phyloP scores from a whole-genome alignment of 345 rosid genomes.

The Dipteronia dyeriana region DNA sequence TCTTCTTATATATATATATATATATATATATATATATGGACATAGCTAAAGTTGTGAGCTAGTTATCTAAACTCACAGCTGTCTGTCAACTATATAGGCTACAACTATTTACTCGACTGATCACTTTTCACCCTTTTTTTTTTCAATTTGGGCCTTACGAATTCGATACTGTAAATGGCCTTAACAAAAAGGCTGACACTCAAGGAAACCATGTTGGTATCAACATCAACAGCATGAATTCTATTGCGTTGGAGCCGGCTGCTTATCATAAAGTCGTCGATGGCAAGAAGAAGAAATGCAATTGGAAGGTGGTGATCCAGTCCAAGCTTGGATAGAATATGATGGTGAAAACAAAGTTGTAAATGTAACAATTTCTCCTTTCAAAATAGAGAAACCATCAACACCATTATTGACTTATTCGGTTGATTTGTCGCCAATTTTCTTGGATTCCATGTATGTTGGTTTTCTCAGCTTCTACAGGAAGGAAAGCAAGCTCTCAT shows the following conservation, averaged over 20 bases:
- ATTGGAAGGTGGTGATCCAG: constrained; percentile 47
- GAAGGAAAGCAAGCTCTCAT: constrained; percentile 55
- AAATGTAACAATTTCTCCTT: constrained; percentile 54
- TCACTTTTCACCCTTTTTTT: too few relatives aligned
- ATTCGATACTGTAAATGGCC: constrained; percentile 58
- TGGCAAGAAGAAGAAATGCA: constrained; percentile 15
- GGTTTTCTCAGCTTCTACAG: constrained; percentile 89
- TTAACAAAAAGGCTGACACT: constrained; percentile 17
- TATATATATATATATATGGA: too few relatives aligned
- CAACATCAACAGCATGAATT: constrained; percentile 51
- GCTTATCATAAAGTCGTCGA: constrained; percentile 20
- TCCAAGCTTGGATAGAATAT: constrained; percentile 68
- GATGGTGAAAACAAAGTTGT: constrained; percentile 33
- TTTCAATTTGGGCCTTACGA: too few relatives aligned
- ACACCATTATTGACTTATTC: constrained; percentile 36
- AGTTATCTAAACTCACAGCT: too few relatives aligned
- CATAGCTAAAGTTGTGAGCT: too few relatives aligned
- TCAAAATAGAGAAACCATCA: constrained; percentile 26
- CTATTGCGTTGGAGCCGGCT: constrained; percentile 36
- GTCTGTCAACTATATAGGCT: too few relatives aligned
- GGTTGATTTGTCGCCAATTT: constrained; percentile 20
- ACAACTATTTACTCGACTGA: too few relatives aligned
- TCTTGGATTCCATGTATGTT: constrained; percentile 44
- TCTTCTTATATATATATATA: too few relatives aligned
- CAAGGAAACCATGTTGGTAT: constrained; percentile 55